Percentiles rank a stretch among this genome's conserved stretches.
These are phyloP conservation scores for Aspergillus aculeatinus DNA, from an alignment of 2,329 filamentous ascomycete species.

Conservation along the genomic window DNA sequence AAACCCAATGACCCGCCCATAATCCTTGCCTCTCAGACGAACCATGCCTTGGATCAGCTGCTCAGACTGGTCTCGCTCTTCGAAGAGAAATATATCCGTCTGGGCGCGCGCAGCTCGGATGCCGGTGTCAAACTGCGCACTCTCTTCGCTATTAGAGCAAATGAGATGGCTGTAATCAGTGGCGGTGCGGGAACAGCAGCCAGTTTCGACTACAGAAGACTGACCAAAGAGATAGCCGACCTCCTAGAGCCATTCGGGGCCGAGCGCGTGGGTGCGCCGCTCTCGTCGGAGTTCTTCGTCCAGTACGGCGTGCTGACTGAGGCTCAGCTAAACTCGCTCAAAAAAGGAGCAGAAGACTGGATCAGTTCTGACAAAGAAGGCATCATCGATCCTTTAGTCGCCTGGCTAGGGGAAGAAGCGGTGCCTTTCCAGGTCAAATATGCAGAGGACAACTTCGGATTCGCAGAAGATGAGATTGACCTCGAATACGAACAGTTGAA, in stretches of 20 bases:
- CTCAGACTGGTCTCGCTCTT: slow-evolving; percentile 63
- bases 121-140: slow-evolving; percentile 64
- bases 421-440: slow-evolving; percentile 47
- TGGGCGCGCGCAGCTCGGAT: slow-evolving; percentile 70
- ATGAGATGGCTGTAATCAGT: slow-evolving; percentile 32
- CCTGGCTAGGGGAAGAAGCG: slow-evolving; percentile 59
- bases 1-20: slow-evolving; percentile 62
- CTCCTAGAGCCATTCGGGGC: slow-evolving; percentile 46
- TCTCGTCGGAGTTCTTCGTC: slow-evolving; percentile 57
- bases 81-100: slow-evolving; percentile 61
- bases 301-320: slow-evolving; percentile 59
- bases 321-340: slow-evolving; percentile 63
- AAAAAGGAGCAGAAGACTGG: slow-evolving; percentile 48
- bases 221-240: slow-evolving; percentile 43
- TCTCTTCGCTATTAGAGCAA: slow-evolving; percentile 60
- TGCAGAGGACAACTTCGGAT: slow-evolving; percentile 50
- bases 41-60: slow-evolving; percentile 85
- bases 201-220: slow-evolving; percentile 41
- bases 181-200: slow-evolving; percentile 45
- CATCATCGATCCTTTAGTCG: slow-evolving; percentile 43
- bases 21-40: slow-evolving; percentile 81
- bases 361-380: slow-evolving; percentile 35
- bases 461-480: slow-evolving; percentile 60
- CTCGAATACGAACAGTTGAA: slow-evolving; percentile 60
- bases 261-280: slow-evolving; percentile 40